Evolutionary conservation across 2,329 filamentous ascomycete genomes (phyloP), one percentile per base, ranked within the genome.

Genomic region (Pseudohalonectria lignicola): DNA sequence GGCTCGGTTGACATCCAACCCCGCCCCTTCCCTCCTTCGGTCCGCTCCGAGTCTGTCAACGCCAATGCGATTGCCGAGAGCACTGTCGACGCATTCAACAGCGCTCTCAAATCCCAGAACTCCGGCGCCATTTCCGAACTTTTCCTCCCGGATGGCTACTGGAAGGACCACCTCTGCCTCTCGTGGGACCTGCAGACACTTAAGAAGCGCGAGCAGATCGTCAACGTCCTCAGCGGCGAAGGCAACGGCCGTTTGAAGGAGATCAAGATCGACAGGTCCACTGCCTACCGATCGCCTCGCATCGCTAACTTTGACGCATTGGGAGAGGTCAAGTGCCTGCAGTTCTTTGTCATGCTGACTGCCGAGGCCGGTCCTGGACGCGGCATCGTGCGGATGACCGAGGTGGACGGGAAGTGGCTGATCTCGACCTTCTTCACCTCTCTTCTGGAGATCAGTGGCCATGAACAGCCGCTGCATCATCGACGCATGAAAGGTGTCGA

Each of bases 381-480:
- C 2, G 80, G 79, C 2, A 46, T 82, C 2, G 61, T 71, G 0
- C 61, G 74, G 4, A 52, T 83, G 1, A 60, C 66, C 0, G 53
- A 64, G 28, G 56, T 62, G 34, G 52, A 54, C 1, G 55, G 53
- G 3, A 26, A 41, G 3, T 83, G 76, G 77, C 79, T 76, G 50
- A 69, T 75, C 0, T 80, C 74, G 44, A 78, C 75, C 2, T 47
- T 84, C 0, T 82, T 75, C 48, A 83, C 79, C 0, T 61, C 64
- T 0, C 57, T 85, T 5, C 50, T 64, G 2, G 66, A 71, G 28
- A 45, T 85, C 5, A 28, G 61, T 4, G 72, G 67, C 0, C 56
- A 67, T 36, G 69, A 76, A 41, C 74, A 82, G 51, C 44, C 47
- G 0, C 50, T 63, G 1, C 61, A 65, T 2, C 49, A 48, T 1